Percentiles rank a stretch among this genome's conserved stretches.
phyloP scores from a whole-genome alignment of 2,329 filamentous ascomycete genomes.

The Diaporthe amygdali region DNA sequence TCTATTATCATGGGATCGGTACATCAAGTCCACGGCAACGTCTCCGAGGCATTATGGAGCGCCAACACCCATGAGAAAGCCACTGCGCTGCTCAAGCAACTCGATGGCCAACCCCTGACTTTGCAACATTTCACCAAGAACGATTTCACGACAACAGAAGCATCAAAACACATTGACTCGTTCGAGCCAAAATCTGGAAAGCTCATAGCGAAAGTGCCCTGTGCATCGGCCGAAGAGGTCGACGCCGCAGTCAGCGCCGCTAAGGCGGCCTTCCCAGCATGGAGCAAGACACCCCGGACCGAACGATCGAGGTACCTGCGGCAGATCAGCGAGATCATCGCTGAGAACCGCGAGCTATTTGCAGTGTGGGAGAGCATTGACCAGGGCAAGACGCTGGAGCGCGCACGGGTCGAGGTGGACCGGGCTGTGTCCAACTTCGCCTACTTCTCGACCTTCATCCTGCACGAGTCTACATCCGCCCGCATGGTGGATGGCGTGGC shows the following conservation, averaged over 20 bases:
- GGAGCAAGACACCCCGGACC: conserved; percentile 34
- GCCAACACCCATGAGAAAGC: conserved; percentile 37
- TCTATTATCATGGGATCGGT: not conserved
- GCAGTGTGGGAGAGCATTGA: conserved; percentile 42
- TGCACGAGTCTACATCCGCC: conserved; percentile 37
- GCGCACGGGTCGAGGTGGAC: conserved; percentile 39
- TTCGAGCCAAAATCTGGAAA: conserved; percentile 37
- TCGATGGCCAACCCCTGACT: conserved; percentile 4
- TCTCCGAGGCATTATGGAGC: conserved; percentile 28
- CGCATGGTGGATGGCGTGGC: conserved; percentile 38
- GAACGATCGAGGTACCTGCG: conserved; percentile 33
- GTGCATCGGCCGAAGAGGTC: conserved; percentile 31
- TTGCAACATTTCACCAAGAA: conserved; percentile 31
- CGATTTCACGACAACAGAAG: conserved; percentile 19
- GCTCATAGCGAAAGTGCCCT: conserved; percentile 31
- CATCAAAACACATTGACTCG: conserved; percentile 31
- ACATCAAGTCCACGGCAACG: not conserved
- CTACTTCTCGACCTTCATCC: conserved; percentile 41
- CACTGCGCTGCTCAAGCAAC: conserved; percentile 25
- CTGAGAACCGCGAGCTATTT: conserved; percentile 37
- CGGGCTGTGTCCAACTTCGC: conserved; percentile 39
- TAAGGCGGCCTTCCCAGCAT: conserved; percentile 33
- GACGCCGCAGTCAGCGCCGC: conserved; percentile 32
- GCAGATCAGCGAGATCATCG: conserved; percentile 33
- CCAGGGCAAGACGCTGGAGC: conserved; percentile 40